Conservation (phyloP, 1,284 basidiomycete genomes). For the Tilletia caries region DNA sequence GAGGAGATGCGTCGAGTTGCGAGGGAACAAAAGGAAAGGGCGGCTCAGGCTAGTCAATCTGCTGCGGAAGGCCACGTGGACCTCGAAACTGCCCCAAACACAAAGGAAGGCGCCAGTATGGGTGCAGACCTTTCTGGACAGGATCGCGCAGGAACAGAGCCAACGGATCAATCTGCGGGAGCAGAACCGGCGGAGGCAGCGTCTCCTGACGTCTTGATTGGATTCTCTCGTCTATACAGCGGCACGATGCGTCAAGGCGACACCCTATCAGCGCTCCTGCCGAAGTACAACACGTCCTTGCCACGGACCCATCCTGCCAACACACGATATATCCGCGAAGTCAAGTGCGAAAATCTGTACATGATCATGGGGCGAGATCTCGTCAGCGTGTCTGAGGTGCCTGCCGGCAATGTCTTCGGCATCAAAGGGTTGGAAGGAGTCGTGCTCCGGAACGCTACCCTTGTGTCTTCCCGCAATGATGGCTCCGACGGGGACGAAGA, state of each 20-base stretch:
- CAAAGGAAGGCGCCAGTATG: conserved; percentile 51
- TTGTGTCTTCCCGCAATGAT: conserved; percentile 63
- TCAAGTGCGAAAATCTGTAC: conserved; percentile 75
- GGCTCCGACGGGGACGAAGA: conserved; percentile 13
- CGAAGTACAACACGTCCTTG: conserved; percentile 77
- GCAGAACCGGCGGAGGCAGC: not conserved
- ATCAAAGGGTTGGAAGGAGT: conserved; percentile 84
- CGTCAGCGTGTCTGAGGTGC: conserved; percentile 74
- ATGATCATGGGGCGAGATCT: conserved; percentile 98
- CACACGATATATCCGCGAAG: conserved; percentile 64
- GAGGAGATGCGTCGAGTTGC: conserved; percentile 79
- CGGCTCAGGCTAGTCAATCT: conserved; percentile 34
- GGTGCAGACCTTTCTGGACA: not conserved
- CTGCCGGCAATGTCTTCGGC: conserved; percentile 94
- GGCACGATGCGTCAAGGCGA: conserved; percentile 72
- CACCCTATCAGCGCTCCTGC: conserved; percentile 69
- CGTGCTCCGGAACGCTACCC: conserved; percentile 84
- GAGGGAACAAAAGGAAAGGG: conserved; percentile 39
- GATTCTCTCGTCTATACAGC: conserved; percentile 90
- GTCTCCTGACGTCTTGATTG: conserved; percentile 56
- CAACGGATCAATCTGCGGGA: not conserved
- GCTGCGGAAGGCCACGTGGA: conserved; percentile 32
- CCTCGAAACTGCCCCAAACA: conserved; percentile 18
- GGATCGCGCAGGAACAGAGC: not conserved
- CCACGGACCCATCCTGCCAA: conserved; percentile 64